Evolutionary conservation across 768 basidiomycete species (phyloP), one percentile per base, ranked within the genome.

Genomic region (Trametes punicea): DNA sequence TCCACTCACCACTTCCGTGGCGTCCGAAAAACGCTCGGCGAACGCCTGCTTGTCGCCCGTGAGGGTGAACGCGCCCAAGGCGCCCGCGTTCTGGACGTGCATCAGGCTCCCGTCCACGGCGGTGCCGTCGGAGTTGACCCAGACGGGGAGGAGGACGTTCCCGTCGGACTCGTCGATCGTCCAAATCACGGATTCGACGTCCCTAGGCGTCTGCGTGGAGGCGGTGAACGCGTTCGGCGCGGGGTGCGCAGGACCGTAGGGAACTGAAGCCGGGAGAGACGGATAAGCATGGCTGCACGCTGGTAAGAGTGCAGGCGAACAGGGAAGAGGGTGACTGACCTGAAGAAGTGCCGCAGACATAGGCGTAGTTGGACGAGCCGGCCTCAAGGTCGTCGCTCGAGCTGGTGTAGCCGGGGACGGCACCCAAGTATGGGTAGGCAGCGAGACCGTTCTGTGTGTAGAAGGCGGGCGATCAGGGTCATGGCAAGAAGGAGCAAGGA

Each of bases 111-210:
- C 36, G 9, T 42, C 31, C 16, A 42, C 46, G 4, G 13, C 10
- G 6, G 30, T 15, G 36, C 63, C 59, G 49, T 67, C 63, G 11
- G 52, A 18, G 56, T 67, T 64, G 21, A 62, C 45, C 65, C 65
- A 67, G 7, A 29, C 15, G 3, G 59, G 47, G 15, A 33, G 39
- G 46, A 55, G 54, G 20, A 18, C 29, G 42, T 31, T 53, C 18
- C 21, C 21, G 41, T 53, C 36, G 26, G 21, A 11, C 38, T 41
- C 56, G 26, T 5, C 23, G 50, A 64, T 47, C 44, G 39, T 40
- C 65, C 65, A 66, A 33, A 66, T 61, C 20, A 60, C 58, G 52
- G 63, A 63, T 46, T 66, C 65, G 34, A 48, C 50, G 18, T 31
- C 29, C 48, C 62, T 59, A 27, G 27, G 1, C 21, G 40, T 21